These are phyloP conservation scores for Calycina herbarum DNA, from an alignment of 2,329 filamentous ascomycete genomes.

Conservation along the genomic window DNA sequence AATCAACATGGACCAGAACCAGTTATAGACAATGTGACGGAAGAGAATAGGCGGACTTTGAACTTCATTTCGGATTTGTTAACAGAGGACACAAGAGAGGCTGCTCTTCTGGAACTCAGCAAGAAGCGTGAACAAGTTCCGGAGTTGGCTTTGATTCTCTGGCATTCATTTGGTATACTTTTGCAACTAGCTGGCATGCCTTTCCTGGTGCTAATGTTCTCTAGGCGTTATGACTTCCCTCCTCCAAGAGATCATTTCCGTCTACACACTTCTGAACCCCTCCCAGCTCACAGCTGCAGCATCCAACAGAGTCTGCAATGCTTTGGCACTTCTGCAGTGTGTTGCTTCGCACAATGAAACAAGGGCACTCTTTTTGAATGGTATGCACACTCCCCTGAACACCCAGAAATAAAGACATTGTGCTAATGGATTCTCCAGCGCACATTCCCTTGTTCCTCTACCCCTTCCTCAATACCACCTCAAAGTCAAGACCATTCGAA, in stretches of 20 bases:
- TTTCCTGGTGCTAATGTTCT: conserved; percentile 26
- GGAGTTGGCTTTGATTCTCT: conserved; percentile 91
- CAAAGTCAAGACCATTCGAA: conserved; percentile 95
- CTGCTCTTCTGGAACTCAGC: conserved; percentile 89
- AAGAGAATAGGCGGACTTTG: conserved; percentile 91
- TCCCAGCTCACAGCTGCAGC: conserved; percentile 97
- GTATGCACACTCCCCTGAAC: conserved; percentile 50
- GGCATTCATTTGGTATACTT: conserved; percentile 89
- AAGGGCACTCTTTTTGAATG: conserved; percentile 86
- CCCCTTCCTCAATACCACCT: conserved; percentile 97
- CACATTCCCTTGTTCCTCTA: conserved; percentile 98
- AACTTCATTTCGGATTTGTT: conserved; percentile 90
- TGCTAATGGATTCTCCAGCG: conserved; percentile 53
- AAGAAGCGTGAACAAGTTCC: conserved; percentile 99
- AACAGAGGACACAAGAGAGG: conserved; percentile 83
- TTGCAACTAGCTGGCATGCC: conserved; percentile 23
- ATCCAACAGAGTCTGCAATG: conserved; percentile 96
- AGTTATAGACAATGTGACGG: conserved; percentile 70
- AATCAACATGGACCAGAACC: conserved; percentile 55
- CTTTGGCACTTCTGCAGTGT: conserved; percentile 90
- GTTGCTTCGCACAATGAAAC: conserved; percentile 98
- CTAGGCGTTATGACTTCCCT: conserved; percentile 96
- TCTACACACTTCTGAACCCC: conserved; percentile 94
- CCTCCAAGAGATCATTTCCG: conserved; percentile 97
- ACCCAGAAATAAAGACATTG: background rate